A percentile compares a stretch with the other conserved stretches of the same genome.
phyloP scores from a whole-genome alignment of 2,329 filamentous ascomycete species.

The Lizonia empirigonia region DNA sequence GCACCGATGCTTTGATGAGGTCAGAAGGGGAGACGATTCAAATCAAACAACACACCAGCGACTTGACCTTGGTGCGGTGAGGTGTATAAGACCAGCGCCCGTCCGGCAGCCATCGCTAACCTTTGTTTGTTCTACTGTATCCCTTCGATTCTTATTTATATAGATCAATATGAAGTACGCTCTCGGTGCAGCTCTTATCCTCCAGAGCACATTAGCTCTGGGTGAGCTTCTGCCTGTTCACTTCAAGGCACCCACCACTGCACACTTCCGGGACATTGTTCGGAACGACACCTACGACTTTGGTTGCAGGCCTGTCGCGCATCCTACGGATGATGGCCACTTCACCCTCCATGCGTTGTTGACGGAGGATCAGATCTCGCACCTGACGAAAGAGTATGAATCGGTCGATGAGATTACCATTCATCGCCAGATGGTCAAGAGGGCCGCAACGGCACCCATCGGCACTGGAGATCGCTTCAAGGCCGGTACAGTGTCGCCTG shows the following conservation, averaged over 20 bases:
- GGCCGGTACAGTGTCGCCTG: constrained; percentile 49
- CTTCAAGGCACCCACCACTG: constrained; percentile 38
- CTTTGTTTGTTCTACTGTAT: neutral
- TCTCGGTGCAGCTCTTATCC: constrained; percentile 34
- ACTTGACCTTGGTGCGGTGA: neutral
- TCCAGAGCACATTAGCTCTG: constrained; percentile 37
- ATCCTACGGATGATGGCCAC: constrained; percentile 36
- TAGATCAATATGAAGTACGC: constrained; percentile 39
- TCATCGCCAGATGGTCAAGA: constrained; percentile 33
- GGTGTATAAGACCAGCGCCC: constrained; percentile 1
- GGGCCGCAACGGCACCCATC: constrained; percentile 41
- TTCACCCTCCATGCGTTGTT: constrained; percentile 43
- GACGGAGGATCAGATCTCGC: constrained; percentile 41
- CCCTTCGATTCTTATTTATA: neutral
- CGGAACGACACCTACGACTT: constrained; percentile 45
- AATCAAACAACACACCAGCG: constrained; percentile 1
- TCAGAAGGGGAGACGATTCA: constrained; percentile 5
- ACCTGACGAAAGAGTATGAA: constrained; percentile 37
- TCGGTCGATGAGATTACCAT: constrained; percentile 29
- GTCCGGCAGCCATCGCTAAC: neutral
- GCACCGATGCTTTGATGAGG: constrained; percentile 6
- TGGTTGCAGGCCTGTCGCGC: constrained; percentile 42
- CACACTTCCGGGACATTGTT: constrained; percentile 42
- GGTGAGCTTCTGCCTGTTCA: constrained; percentile 38
- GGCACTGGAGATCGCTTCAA: constrained; percentile 51